Evolutionary conservation across 1,284 basidiomycete species (phyloP).

Genomic region (Lentinula novae-zelandiae): DNA sequence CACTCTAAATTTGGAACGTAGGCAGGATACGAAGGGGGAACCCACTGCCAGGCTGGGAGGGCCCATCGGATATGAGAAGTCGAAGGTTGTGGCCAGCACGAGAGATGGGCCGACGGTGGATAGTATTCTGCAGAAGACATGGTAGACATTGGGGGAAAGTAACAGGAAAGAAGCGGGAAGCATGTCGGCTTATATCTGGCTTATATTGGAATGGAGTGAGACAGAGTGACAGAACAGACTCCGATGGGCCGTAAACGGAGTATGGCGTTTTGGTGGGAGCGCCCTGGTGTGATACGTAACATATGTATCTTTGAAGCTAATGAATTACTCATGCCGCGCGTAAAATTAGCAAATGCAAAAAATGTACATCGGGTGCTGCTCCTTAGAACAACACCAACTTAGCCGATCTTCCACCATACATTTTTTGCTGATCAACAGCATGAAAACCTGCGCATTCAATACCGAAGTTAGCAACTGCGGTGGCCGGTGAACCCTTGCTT

Average conservation of each 20-base stretch:
- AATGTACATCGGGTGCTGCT: constrained; percentile 3
- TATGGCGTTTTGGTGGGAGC: constrained; percentile 5
- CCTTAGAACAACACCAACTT: not conserved
- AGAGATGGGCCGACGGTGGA: constrained; percentile 7
- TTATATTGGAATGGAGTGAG: constrained; percentile 13
- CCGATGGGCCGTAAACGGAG: constrained; percentile 12
- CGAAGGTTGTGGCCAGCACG: constrained; percentile 8
- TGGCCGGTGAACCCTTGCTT: not conserved
- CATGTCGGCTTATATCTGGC: constrained; percentile 9
- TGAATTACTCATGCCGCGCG: constrained; percentile 2
- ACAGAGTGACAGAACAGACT: constrained; percentile 11
- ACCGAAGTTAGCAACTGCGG: not conserved
- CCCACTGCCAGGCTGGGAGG: not conserved
- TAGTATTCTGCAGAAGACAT: constrained; percentile 4
- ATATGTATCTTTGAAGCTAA: not conserved
- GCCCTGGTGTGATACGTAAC: constrained; percentile 12
- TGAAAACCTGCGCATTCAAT: not conserved
- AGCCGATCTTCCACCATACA: not conserved
- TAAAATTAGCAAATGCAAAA: not conserved
- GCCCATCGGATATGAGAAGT: not conserved
- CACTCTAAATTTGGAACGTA: not conserved
- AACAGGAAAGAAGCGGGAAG: constrained; percentile 6
- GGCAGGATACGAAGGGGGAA: not conserved
- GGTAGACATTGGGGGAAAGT: not conserved
- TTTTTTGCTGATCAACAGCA: not conserved